Base-by-base conservation (phyloP, 345 rosid genomes). In the Boechera divaricarpa region DNA sequence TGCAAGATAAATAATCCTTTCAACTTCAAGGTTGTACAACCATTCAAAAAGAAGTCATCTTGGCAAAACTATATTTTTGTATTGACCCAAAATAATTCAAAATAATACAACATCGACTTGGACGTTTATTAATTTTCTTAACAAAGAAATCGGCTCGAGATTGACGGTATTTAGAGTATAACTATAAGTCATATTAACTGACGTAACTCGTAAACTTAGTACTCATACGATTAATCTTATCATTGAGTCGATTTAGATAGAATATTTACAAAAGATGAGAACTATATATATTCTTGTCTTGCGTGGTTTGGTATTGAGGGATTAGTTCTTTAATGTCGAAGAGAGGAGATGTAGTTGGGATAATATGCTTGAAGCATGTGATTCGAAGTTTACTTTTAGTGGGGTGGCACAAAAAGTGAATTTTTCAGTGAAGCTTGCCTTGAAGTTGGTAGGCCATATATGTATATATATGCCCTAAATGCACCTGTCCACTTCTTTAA, bases 401-500 rank as follows among this genome's bases (percentile, higher is more conserved):
- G 70, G 12, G 42, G 7, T 18, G 44, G 53, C 44, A 63, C 53
- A 63, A 61, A 62, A 49, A 51, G 29, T 28, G 18, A 62, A 52
- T 2, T 7, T 28, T 38, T 15, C 15, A 73, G 69, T 52, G 69
- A 62, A 41, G 41, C 13, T 73, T 39, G 41, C 74, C 55, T 41
- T 44, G 28, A 73, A 54, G 63, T 73, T 32, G 44, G 77, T 73
- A 63, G 77, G 77, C 55, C 70, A 64, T 32, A 52, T 63, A 60
- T 28, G 4, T 12, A 52, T 52, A 29, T 52, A 62, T 48, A 49
- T 52, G 55, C 70, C 26, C 55, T 73, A 53, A 73, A 73, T 73
- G 77, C 70, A 73, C 64, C 45, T 73, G 77, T 64, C 77, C 55
- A 53, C 70, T 73, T 73, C 70, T 63, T 73, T 54, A 63, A 73